A percentile compares a stretch with the other conserved stretches of the same genome.
phyloP scores from a whole-genome alignment of 768 basidiomycete species.

The Sarcodon sp. region DNA sequence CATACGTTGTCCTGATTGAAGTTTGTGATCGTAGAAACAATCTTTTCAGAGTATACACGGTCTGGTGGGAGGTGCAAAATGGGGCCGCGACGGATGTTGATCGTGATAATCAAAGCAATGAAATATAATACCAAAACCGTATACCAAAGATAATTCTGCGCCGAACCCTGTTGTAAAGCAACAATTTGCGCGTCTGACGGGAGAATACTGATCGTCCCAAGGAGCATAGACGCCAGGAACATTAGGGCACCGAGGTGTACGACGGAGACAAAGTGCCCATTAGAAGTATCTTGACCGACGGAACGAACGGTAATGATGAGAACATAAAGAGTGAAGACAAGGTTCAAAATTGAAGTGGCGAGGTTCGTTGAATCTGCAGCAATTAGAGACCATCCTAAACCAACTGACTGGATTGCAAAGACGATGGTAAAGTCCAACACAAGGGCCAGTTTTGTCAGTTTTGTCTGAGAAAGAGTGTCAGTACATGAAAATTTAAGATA shows the following conservation, averaged over 20 bases:
- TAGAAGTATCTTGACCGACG: constrained; percentile 28
- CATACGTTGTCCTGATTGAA: constrained; percentile 65
- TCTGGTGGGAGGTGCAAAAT: constrained; percentile 62
- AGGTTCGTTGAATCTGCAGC: constrained; percentile 15
- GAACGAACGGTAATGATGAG: constrained; percentile 38
- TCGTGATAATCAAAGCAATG: constrained; percentile 27
- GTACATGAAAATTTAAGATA: not conserved
- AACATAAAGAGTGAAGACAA: constrained; percentile 46
- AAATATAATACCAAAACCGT: constrained; percentile 36
- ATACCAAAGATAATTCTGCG: constrained; percentile 33
- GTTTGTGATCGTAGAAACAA: constrained; percentile 43
- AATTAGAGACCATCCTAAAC: constrained; percentile 41
- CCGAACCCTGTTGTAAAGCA: constrained; percentile 14
- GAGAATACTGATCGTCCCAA: constrained; percentile 40
- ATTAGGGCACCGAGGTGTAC: constrained; percentile 51
- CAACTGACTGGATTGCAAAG: constrained; percentile 35
- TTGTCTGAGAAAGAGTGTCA: constrained; percentile 27
- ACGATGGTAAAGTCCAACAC: constrained; percentile 31
- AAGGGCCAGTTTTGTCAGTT: constrained; percentile 41
- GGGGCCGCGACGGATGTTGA: constrained; percentile 59
- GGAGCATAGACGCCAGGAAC: constrained; percentile 29
- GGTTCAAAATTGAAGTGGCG: constrained; percentile 29
- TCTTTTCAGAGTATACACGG: constrained; percentile 64
- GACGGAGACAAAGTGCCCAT: constrained; percentile 21
- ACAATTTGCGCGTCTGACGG: constrained; percentile 29